Base-by-base conservation (phyloP, 73 alveolate genomes). In the Tetrahymena borealis region DNA sequence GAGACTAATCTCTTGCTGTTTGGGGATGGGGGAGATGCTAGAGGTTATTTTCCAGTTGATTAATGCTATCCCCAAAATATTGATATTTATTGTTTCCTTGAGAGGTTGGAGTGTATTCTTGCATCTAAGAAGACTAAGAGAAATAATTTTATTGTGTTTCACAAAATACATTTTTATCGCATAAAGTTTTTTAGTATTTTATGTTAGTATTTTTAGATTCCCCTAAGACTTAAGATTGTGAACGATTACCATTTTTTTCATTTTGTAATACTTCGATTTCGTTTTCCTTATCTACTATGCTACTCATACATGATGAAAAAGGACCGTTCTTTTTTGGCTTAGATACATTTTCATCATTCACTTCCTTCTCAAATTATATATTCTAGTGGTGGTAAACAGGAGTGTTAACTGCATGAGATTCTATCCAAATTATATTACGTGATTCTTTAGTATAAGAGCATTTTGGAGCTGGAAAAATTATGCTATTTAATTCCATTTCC, bases 391-490 rank as follows among this genome's bases (percentile, higher is more conserved):
- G 85, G 15, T 60, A 60, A 60, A 60, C 28, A 1, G 85, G 85
- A 16, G 85, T 60, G 85, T 60, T 60, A 20, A 60, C 28, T 24
- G 85, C 85, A 20, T 60, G 85, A 20, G 85, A 60, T n/a, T 60
- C 85, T 60, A 60, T 35, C 85, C 85, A 60, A 60, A 60, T 60
- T 18, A 60, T 60, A 60, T 92, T 92, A 16, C 90, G 39, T n/a
- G 91, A 40, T 33, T 92, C 60, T 78, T 92, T 91, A 10, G 78
- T 92, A 42, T 92, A 92, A 38, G 90, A 91, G 40, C 95, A 92
- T 78, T 92, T 92, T 15, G 95, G 95, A 28, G 95, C 95, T 32
- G 95, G 95, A 78, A 92, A 92, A 18, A 92, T 92, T 6, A 92
- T 78, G 35, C 91, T 40, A 92, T 92, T 91, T 41, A 91, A 90